These are phyloP conservation scores for Chaetomiaceae sp. DNA, from an alignment of 2,329 filamentous ascomycete genomes.

Conservation along the genomic window DNA sequence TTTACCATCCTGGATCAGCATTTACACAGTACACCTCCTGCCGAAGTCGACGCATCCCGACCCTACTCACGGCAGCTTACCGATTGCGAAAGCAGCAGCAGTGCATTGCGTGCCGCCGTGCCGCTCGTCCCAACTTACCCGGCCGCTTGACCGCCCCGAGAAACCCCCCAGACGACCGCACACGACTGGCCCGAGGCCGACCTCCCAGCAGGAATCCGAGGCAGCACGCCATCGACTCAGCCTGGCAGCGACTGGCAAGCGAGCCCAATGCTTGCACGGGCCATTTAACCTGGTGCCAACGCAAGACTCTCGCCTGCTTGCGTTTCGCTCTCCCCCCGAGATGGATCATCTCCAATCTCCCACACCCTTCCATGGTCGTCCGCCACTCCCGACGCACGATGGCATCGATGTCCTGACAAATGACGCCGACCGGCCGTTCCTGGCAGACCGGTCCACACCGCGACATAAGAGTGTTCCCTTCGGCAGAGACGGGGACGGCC, in stretches of 20 bases:
- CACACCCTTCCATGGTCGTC: constrained; percentile 19
- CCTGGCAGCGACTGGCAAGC: constrained; percentile 21
- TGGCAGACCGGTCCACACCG: constrained; percentile 16
- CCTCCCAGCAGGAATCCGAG: constrained; percentile 14
- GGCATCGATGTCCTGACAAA: constrained; percentile 22
- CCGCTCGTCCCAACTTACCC: constrained; percentile 12
- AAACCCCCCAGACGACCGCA: neutral
- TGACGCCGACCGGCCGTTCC: constrained; percentile 22
- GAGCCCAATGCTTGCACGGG: constrained; percentile 27
- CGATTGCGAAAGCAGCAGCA: constrained; percentile 25
- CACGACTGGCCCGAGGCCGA: constrained; percentile 11
- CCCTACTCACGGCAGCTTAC: neutral
- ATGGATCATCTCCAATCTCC: constrained; percentile 24
- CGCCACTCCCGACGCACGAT: constrained; percentile 23
- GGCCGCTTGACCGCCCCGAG: constrained; percentile 21
- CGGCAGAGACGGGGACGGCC: constrained; percentile 2
- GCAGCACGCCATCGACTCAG: constrained; percentile 30
- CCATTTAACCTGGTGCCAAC: constrained; percentile 23
- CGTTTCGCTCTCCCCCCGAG: constrained; percentile 14
- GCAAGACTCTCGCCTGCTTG: constrained; percentile 22
- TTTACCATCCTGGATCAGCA: neutral
- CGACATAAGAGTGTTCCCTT: constrained; percentile 20
- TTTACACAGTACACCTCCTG: neutral
- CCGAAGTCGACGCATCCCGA: neutral
- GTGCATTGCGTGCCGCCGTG: constrained; percentile 28